Evolutionary conservation across 2,329 filamentous ascomycete genomes (phyloP), one percentile per base, ranked within the genome.

Genomic region (Epicoccum nigrum): DNA sequence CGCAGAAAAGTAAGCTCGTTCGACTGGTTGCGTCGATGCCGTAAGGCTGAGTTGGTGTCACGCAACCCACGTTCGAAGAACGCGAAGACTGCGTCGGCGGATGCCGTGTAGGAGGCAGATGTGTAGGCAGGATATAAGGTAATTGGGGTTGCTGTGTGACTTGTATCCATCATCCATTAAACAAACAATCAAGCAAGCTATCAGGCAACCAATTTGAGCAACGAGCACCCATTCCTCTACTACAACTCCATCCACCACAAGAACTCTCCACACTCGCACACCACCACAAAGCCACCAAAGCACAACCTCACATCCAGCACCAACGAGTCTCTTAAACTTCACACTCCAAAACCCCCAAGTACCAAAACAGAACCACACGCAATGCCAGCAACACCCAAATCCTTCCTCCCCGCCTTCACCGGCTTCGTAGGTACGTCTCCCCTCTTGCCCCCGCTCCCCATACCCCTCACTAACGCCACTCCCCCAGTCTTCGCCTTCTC

Each of bases 381-480:
- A 41, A 73, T 73, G 70, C 69, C 70, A 20, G 59, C 48, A 41
- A 45, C 54, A 38, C 40, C 69, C 5, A 69, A 70, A 46, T 70
- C 69, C 12, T 71, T 67, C 53, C 60, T 64, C 54, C 68, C 69
- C 21, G 56, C 62, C 48, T 67, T 73, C 28, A 54, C 63, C 30
- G 58, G 55, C 44, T 73, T 73, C 58, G 45, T 73, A 7, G 64
- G 69, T 72, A 56, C 42, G 55, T 35, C 28, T 19, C 15, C 15
- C 9, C 19, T 5, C n/a, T 3, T 7, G n/a, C 8, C 34, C 20
- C 20, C 6, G 6, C 7, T 3, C 35, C 35, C 34, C 34, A 4
- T 25, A 2, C 5, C 15, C 9, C 19, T 21, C n/a, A 28, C 59
- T 62, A 56, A 60, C 42, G 37, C 2, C n/a, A 30, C 2, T n/a